phyloP scores from a whole-genome alignment of 2,329 filamentous ascomycete species.

The Fonsecaea pugnacius region DNA sequence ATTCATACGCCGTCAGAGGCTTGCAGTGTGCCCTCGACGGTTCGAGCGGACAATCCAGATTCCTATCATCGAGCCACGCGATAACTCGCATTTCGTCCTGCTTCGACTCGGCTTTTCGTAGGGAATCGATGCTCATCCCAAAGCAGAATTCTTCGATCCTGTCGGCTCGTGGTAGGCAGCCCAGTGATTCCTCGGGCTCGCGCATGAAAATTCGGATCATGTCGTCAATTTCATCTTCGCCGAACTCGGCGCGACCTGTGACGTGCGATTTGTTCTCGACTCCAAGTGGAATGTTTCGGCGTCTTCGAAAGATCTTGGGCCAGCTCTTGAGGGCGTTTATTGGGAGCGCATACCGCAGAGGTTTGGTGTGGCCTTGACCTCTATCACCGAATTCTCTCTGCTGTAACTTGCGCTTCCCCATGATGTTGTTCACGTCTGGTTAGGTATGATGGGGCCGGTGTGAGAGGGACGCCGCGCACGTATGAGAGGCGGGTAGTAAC shows the following conservation, averaged over 20 bases:
- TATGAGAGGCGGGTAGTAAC: neutral
- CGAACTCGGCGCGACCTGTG: neutral
- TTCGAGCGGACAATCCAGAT: neutral
- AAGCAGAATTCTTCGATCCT: constrained; percentile 7
- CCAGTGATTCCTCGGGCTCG: neutral
- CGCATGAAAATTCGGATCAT: constrained; percentile 7
- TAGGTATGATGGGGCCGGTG: neutral
- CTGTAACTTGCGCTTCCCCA: neutral
- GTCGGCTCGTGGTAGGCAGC: constrained; percentile 6
- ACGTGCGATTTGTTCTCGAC: constrained; percentile 2
- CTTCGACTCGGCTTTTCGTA: neutral
- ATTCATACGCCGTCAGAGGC: constrained; percentile 4
- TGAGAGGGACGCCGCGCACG: neutral
- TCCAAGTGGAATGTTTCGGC: neutral
- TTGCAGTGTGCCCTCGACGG: neutral
- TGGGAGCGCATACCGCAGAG: neutral
- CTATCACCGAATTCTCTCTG: neutral
- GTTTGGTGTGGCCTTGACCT: neutral
- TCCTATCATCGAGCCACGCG: neutral
- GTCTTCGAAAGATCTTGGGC: neutral
- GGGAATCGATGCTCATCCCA: neutral
- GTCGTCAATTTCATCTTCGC: neutral
- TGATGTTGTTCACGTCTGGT: neutral
- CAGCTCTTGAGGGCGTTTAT: neutral
- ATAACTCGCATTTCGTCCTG: neutral